Base-by-base conservation (phyloP, 495 filamentous ascomycete genomes). In the Mytilinidion resinicola region DNA sequence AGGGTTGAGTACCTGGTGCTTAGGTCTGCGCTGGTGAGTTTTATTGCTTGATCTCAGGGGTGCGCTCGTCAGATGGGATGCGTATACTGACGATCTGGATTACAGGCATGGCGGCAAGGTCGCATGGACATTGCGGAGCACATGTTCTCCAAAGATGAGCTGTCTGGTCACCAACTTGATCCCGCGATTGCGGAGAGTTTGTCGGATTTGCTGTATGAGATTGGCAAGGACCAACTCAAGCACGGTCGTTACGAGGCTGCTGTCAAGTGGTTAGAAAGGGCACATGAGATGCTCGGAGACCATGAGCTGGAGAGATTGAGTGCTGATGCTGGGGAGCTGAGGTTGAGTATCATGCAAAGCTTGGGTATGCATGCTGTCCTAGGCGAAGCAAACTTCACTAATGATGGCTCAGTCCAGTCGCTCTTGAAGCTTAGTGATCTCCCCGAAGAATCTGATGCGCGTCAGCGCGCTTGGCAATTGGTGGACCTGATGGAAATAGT, bases 111-210 rank as follows among this genome's bases (percentile, higher is more conserved):
- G 86, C 76, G 79, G 47, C 83, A 89, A 66, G 77, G 79, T 43
- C 78, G 85, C 34, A 73, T 85, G 30, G 85, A 91, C 56, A 76
- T 95, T 34, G 88, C 89, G 9, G 87, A 93, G 53, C 82, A 87
- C 67, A 79, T 92, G 74, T 91, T 85, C 70, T 73, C 73, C 14
- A 87, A 88, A 62, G 68, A 78, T 8, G 71, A 76, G 25, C 58
- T 67, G 9, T 67, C 75, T 9, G 67, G 67, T 7, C 59, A 65
- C 4, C 56, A 67, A 3, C 71, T 79, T 9, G 78, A 85, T 51
- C 72, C 79, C 12, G 60, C 69, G 14, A 73, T 77, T 20, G 76
- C 80, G 11, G 88, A 90, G 66, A 76, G 71, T n/a, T 69, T 90
- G n/a, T 80, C 85, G 17, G 85, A 92, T 63, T 71, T 84, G 14